Evolutionary conservation across 1,139 yeast genomes (phyloP).

Genomic region (Yamadazyma atlantica): DNA sequence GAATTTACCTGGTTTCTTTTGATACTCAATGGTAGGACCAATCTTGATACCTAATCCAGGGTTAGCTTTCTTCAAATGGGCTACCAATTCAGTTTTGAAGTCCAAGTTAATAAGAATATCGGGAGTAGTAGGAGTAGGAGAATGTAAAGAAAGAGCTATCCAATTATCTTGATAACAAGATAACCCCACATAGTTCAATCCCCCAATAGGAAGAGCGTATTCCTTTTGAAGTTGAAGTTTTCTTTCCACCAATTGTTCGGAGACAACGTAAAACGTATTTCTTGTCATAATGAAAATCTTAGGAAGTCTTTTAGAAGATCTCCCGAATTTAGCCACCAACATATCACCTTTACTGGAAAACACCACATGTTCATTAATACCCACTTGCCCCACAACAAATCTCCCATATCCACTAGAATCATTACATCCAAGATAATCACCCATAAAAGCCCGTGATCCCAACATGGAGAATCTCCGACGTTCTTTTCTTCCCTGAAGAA

Average conservation of each 20-base stretch:
- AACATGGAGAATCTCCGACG: constrained; percentile 85
- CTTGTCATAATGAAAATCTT: constrained; percentile 72
- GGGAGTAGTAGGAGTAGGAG: constrained; percentile 56
- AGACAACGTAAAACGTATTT: constrained; percentile 62
- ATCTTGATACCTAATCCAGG: constrained; percentile 61
- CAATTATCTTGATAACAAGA: constrained; percentile 89
- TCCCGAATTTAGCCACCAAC: constrained; percentile 82
- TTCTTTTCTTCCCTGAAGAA: constrained; percentile 77
- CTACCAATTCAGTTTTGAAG: constrained; percentile 86
- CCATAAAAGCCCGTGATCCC: constrained; percentile 90
- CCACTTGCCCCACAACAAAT: constrained; percentile 63
- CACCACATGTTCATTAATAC: constrained; percentile 66
- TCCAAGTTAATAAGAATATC: constrained; percentile 79
- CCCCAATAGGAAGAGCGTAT: constrained; percentile 56
- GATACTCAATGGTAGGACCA: constrained; percentile 75
- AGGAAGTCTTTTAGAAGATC: constrained; percentile 80
- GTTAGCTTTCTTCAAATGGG: constrained; percentile 68
- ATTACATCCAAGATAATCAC: constrained; percentile 89
- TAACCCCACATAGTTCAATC: constrained; percentile 64
- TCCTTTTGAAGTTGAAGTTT: constrained; percentile 70
- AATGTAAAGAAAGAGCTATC: constrained; percentile 69
- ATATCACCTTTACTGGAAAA: constrained; percentile 85
- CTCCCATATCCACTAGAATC: constrained; percentile 70
- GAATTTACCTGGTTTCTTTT: constrained; percentile 85
- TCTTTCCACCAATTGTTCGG: constrained; percentile 71